Conservation (phyloP, 768 basidiomycete species). For the Rhizopogon vulgaris region DNA sequence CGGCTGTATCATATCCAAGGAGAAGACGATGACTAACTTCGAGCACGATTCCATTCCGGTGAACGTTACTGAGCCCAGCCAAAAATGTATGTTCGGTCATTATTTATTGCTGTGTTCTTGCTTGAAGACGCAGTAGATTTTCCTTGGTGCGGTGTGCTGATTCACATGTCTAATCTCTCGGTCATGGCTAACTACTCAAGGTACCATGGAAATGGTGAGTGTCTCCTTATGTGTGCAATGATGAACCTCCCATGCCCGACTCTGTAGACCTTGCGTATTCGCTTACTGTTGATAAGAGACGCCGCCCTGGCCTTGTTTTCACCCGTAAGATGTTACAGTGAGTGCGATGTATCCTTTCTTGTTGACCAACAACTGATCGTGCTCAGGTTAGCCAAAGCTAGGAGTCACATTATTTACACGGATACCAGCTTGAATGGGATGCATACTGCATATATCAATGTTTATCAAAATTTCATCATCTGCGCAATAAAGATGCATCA, state of each 20-base stretch:
- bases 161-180: slow-evolving; percentile 72
- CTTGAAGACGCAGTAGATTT: slow-evolving; percentile 47
- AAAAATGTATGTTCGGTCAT: slow-evolving; percentile 29
- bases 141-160: slow-evolving; percentile 88
- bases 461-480: slow-evolving; percentile 82
- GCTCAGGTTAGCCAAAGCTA: slow-evolving; percentile 60
- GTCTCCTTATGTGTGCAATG: neutral
- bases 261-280: slow-evolving; percentile 56
- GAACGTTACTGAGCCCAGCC: slow-evolving; percentile 45
- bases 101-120: neutral
- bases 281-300: slow-evolving; percentile 63
- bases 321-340: slow-evolving; percentile 71
- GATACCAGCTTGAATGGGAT: slow-evolving; percentile 65
- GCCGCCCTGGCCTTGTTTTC: slow-evolving; percentile 61
- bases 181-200: slow-evolving; percentile 75
- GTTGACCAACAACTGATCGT: slow-evolving; percentile 5
- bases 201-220: slow-evolving; percentile 54
- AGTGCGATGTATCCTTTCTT: slow-evolving; percentile 15
- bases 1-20: slow-evolving; percentile 82
- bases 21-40: slow-evolving; percentile 90
- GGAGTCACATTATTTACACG: slow-evolving; percentile 74
- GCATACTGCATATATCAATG: slow-evolving; percentile 64
- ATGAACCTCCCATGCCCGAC: neutral
- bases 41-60: slow-evolving; percentile 46
- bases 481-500: slow-evolving; percentile 82